Evolutionary conservation across 129 eudicot species (phyloP).

Genomic region (Chrysanthemum makinoi): DNA sequence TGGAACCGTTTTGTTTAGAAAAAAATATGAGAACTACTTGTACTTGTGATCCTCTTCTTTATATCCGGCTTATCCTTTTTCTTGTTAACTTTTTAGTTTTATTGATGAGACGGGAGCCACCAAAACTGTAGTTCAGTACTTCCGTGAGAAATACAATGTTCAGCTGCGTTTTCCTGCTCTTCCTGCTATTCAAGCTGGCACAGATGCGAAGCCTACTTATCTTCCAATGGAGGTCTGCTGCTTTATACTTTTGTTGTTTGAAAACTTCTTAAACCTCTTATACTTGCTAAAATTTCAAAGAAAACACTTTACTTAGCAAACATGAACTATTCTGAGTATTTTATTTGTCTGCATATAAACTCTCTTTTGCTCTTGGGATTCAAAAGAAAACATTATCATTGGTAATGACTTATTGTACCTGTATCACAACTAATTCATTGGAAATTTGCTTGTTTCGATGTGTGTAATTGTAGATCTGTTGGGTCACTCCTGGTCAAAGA

Average conservation of each 20-base stretch:
- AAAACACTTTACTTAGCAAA: too few relatives aligned
- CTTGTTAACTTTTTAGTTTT: background rate
- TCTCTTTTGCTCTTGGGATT: too few relatives aligned
- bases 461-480: slow-evolving; percentile 38
- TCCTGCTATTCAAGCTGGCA: slow-evolving; percentile 56
- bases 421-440: background rate
- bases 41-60: too few relatives aligned
- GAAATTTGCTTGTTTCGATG: background rate
- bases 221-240: slow-evolving; percentile 75
- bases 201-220: slow-evolving; percentile 43
- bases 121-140: slow-evolving; percentile 45
- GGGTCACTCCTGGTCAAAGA: slow-evolving; percentile 46
- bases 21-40: too few relatives aligned
- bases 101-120: slow-evolving; percentile 21
- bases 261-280: too few relatives aligned
- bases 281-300: too few relatives aligned
- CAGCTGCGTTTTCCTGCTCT: slow-evolving; percentile 27
- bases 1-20: too few relatives aligned
- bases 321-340: background rate
- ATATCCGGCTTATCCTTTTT: too few relatives aligned
- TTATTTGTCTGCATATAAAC: background rate
- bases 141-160: slow-evolving; percentile 32
- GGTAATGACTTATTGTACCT: too few relatives aligned
- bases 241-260: slow-evolving; percentile 24
- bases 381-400: too few relatives aligned